Evolutionary conservation across 2,329 filamentous ascomycete species (phyloP), one percentile per base, ranked within the genome.

Genomic region (Nemania diffusa): DNA sequence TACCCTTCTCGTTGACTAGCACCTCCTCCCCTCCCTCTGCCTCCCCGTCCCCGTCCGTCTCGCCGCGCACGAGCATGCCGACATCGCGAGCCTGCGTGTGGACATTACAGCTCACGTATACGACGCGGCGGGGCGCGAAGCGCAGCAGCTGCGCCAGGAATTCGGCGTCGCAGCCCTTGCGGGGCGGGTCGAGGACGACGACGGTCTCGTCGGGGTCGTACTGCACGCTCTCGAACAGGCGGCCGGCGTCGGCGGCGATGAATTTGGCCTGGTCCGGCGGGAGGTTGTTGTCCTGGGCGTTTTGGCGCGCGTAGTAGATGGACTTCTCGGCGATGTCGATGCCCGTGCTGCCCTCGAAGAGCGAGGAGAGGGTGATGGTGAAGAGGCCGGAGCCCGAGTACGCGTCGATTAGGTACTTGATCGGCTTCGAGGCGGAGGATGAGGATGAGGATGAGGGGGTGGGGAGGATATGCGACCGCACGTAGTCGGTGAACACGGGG

Each of bases 351-450:
- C 91, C 90, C 61, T 93, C 88, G 85, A 98, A 97, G 46, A 96
- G 86, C 0, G 90, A 87, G 0, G 94, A 93, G 13, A 98, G 90
- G 4, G 94, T 96, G 78, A 99, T 93, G 64, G 94, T 97, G 86
- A 99, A 99, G 77, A 99, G 92, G 51, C 96, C 96, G 0, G 93
- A 97, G 78, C 96, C 96, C 15, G 93, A 99, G 85, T 99, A 99
- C 62, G 96, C 96, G 82, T 99, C 96, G 73, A 99, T 95, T 51
- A 99, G 90, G 81, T 97, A 94, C 73, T 91, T 53, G 71, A 69
- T 51, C 79, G 79, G 37, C n/a, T 50, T 64, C 32, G 75, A 7
- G n/a, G 48, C 3, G 17, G 20, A 5, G 46, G 40, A 1, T n/a
- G 59, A 22, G 4, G 50, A 26, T 17, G 37, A 3, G 26, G 50